Conservation (phyloP, 306 rosid species). For the Boehmeria nivea region DNA sequence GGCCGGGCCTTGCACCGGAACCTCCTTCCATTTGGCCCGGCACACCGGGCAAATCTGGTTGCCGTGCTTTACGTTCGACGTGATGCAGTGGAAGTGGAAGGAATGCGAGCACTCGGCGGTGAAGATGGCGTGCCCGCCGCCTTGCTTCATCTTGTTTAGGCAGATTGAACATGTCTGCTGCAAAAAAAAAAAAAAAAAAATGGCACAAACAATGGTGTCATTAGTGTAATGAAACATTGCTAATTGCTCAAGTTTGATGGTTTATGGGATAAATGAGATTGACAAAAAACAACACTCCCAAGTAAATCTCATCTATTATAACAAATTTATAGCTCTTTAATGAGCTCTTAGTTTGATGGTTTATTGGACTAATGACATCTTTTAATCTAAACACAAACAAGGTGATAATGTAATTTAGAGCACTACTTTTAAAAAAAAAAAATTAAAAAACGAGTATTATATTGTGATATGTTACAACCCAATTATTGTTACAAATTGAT, state of each 20-base stretch:
- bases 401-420: too few species aligned
- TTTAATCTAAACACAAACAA: too few species aligned
- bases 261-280: not conserved
- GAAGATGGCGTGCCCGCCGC: conserved; percentile 91
- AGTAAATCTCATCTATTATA: not conserved
- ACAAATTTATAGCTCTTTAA: too few species aligned
- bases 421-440: too few species aligned
- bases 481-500: too few species aligned
- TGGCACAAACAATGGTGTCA: conserved; percentile 16
- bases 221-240: too few species aligned
- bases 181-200: not conserved
- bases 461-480: too few species aligned
- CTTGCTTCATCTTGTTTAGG: conserved; percentile 83
- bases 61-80: conserved; percentile 83
- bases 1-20: conserved; percentile 65
- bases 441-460: too few species aligned
- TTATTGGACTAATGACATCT: too few species aligned
- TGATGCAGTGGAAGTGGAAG: conserved; percentile 92
- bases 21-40: conserved; percentile 94
- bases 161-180: conserved; percentile 95
- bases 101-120: conserved; percentile 96
- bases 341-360: too few species aligned
- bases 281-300: not conserved
- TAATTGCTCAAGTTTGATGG: too few species aligned
- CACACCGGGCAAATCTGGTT: conserved; percentile 95